Conservation (phyloP, 176 grass and related monocot genomes). For the Puya raimondii region DNA sequence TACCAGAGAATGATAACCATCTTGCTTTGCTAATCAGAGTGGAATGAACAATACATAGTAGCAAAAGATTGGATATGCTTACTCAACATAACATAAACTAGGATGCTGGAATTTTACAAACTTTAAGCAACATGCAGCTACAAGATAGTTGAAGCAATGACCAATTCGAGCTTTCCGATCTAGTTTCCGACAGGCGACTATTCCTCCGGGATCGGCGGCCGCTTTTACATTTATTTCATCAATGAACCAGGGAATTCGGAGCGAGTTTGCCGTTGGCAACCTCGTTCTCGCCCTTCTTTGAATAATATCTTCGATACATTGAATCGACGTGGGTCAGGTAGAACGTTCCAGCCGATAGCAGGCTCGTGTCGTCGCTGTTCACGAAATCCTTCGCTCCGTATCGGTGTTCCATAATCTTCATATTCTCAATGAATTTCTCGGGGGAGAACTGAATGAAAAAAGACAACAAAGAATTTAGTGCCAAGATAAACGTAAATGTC, state of each 20-base stretch:
- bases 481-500: background rate
- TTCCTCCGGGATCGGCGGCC: too few relatives aligned
- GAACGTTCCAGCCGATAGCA: constrained; percentile 59
- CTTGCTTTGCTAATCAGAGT: too few relatives aligned
- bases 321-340: constrained; percentile 70
- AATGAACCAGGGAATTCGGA: background rate
- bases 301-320: constrained; percentile 72
- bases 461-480: constrained; percentile 1
- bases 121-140: background rate
- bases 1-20: too few relatives aligned
- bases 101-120: background rate
- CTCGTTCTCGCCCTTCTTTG: constrained; percentile 27
- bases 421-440: constrained; percentile 54
- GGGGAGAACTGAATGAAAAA: constrained; percentile 35
- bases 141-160: background rate
- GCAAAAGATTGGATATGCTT: background rate
- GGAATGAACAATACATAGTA: background rate
- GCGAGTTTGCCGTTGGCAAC: background rate
- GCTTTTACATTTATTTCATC: too few relatives aligned
- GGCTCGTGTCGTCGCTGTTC: constrained; percentile 45
- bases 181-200: too few relatives aligned
- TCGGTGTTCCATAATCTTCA: constrained; percentile 75
- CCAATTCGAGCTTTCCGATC: background rate
- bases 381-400: constrained; percentile 78
- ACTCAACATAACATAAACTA: background rate